Evolutionary conservation across 176 grass and related monocot genomes (phyloP).

Genomic region (Oryza meyeriana): DNA sequence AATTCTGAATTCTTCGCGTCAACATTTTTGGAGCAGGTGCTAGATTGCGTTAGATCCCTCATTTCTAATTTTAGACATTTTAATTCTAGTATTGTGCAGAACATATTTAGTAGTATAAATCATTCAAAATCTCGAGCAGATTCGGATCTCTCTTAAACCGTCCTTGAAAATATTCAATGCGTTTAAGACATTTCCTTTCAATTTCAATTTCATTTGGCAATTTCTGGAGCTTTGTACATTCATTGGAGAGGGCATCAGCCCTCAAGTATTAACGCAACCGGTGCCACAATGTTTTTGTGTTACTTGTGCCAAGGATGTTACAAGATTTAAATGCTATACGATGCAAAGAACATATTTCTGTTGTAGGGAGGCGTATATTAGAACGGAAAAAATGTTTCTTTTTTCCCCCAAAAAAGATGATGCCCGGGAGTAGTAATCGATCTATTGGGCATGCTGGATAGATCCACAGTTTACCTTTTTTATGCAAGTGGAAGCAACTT

Average conservation of each 20-base stretch:
- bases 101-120: neutral
- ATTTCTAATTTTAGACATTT: neutral
- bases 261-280: too few species aligned
- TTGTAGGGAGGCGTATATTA: neutral
- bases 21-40: too few species aligned
- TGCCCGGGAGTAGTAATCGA: neutral
- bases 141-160: neutral
- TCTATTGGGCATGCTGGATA: neutral
- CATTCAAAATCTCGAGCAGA: neutral
- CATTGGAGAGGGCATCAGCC: too few species aligned
- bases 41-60: neutral
- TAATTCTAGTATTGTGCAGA: neutral
- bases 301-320: neutral
- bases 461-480: slow-evolving; percentile 1
- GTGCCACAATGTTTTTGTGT: too few species aligned
- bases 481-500: neutral
- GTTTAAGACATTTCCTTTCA: neutral
- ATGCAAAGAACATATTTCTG: neutral
- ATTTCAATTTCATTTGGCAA: neutral
- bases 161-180: neutral
- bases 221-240: neutral
- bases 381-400: neutral
- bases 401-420: neutral
- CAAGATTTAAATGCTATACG: neutral
- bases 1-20: neutral